Evolutionary conservation across 768 basidiomycete species (phyloP), one percentile per base, ranked within the genome.

Genomic region (Rhodotorula graminis): DNA sequence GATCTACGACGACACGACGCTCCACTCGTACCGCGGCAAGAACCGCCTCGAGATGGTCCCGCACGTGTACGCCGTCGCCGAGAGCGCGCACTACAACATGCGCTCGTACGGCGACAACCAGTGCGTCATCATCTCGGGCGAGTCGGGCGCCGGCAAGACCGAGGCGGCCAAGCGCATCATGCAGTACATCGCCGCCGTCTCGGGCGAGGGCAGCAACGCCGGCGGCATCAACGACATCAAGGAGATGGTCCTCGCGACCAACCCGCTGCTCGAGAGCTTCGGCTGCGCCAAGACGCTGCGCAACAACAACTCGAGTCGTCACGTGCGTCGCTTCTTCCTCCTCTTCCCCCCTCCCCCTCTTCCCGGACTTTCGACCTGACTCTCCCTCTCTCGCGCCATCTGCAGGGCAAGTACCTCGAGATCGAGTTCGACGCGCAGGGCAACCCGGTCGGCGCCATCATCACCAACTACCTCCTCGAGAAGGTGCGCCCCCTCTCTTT

Each of bases 141-240:
- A 99, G 84, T 97, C 94, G 25, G 96, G 96, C 63, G 96, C 96
- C 9, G 96, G 96, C 63, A 99, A 99, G 85, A 99, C 96, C 7
- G 96, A 98, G 82, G 96, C 96, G 7, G 96, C 96, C 31, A 98
- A 98, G 81, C 88, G 93, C 61, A 98, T 99, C 82, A 99, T 99
- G 96, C 94, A 97, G 81, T 99, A 99, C 80, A 95, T 99, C 77
- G 96, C 96, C 25, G 96, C 92, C 18, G 96, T 98, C 0, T 93
- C 92, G 25, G 67, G 71, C 27, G 71, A 27, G 8, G 69, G 68
- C 21, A 67, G 55, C 9, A 69, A 80, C 90, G 87, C 33, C 74
- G n/a, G 77, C 61, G 60, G 78, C 33, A 98, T 98, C 70, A 91
- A 96, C 81, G 90, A 95, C 81, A 93, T 98, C 81, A 97, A 98